Evolutionary conservation across 1,284 basidiomycete genomes (phyloP).

Genomic region (Ceratobasidium sp.): DNA sequence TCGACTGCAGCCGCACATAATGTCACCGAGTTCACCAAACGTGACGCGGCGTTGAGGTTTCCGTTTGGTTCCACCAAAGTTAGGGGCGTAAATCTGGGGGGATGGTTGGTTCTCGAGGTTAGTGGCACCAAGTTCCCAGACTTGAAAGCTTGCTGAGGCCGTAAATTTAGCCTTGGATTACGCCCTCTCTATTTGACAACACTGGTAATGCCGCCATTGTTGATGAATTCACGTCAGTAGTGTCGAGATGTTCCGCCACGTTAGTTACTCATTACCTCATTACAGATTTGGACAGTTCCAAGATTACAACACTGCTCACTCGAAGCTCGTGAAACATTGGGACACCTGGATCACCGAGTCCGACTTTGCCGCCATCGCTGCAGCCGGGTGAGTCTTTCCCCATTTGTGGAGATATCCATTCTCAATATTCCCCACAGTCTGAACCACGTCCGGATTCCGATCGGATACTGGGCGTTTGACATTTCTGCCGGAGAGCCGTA

Average conservation of each 20-base stretch:
- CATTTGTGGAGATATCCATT: neutral
- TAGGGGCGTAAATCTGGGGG: slow-evolving; percentile 68
- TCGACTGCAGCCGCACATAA: neutral
- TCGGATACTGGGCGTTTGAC: slow-evolving; percentile 93
- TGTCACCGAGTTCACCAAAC: slow-evolving; percentile 8
- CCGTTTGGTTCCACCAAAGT: slow-evolving; percentile 40
- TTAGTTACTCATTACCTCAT: neutral
- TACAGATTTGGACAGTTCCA: slow-evolving; percentile 59
- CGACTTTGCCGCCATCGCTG: slow-evolving; percentile 59
- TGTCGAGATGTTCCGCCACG: slow-evolving; percentile 53
- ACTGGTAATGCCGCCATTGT: slow-evolving; percentile 61
- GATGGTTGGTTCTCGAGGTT: slow-evolving; percentile 68
- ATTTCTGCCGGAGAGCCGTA: slow-evolving; percentile 81
- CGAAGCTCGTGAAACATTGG: slow-evolving; percentile 71
- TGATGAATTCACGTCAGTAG: slow-evolving; percentile 84
- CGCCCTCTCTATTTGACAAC: slow-evolving; percentile 74
- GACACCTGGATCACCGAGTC: slow-evolving; percentile 79
- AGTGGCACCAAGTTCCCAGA: neutral
- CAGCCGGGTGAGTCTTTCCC: slow-evolving; percentile 28
- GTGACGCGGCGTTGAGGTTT: slow-evolving; percentile 35
- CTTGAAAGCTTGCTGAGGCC: neutral
- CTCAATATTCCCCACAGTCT: slow-evolving; percentile 22
- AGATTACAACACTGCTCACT: slow-evolving; percentile 54
- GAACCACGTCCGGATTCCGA: slow-evolving; percentile 61
- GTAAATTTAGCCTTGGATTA: slow-evolving; percentile 73